phyloP scores from a whole-genome alignment of 176 grass and related monocot genomes.

The Lolium rigidum region DNA sequence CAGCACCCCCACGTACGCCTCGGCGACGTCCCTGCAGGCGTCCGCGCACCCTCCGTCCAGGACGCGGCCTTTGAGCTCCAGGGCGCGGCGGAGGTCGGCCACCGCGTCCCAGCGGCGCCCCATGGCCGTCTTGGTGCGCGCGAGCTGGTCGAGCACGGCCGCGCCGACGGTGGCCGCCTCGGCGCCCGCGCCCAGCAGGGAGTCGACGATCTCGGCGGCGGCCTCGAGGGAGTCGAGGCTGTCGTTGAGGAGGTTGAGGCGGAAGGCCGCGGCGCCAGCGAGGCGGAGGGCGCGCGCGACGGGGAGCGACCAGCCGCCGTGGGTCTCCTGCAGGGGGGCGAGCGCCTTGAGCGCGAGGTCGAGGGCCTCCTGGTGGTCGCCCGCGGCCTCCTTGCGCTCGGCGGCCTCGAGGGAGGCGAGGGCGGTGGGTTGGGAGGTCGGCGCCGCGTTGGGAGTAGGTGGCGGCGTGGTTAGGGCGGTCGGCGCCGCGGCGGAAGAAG shows the following conservation, averaged over 20 bases:
- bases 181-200: slow-evolving; percentile 2
- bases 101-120: slow-evolving; percentile 68
- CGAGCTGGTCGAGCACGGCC: slow-evolving; percentile 65
- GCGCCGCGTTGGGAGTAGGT: slow-evolving; percentile 29
- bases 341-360: slow-evolving; percentile 61
- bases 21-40: slow-evolving; percentile 54
- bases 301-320: slow-evolving; percentile 74
- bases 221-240: slow-evolving; percentile 69
- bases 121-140: slow-evolving; percentile 54
- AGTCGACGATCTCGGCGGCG: slow-evolving; percentile 57
- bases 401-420: slow-evolving; percentile 47
- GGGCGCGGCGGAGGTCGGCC: slow-evolving; percentile 42
- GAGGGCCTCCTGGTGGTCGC: slow-evolving; percentile 58
- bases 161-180: slow-evolving; percentile 47
- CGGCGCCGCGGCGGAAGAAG: slow-evolving; percentile 23
- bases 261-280: slow-evolving; percentile 58
- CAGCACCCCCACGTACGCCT: slow-evolving; percentile 57
- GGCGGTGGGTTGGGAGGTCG: slow-evolving; percentile 33
- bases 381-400: slow-evolving; percentile 44
- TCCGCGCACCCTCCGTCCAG: slow-evolving; percentile 44
- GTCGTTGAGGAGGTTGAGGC: slow-evolving; percentile 51
- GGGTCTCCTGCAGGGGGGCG: slow-evolving; percentile 57
- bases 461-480: slow-evolving; percentile 23
- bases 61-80: slow-evolving; percentile 54
- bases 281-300: slow-evolving; percentile 66